Evolutionary conservation across 768 basidiomycete genomes (phyloP), one percentile per base, ranked within the genome.

Genomic region (Hysterangium stoloniferum): DNA sequence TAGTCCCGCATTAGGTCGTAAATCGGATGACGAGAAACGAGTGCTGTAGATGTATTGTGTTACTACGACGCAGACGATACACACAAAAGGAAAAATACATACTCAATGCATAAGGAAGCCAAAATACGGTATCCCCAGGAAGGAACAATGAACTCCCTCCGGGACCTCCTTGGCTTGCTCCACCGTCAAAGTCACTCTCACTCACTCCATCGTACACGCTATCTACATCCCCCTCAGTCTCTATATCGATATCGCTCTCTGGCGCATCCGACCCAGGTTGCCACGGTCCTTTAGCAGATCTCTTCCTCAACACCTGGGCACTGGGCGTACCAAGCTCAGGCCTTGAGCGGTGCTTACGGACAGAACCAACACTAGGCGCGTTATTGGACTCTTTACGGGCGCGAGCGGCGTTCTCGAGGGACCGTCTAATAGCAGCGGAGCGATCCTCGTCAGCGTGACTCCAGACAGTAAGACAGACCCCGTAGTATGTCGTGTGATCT

Each of bases 1-100:
- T 89, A 94, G 68, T 98, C 94, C 47, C 87, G 78, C 86, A 97
- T 90, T 49, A 95, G 74, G 62, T 94, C 91, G 68, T 94, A 96
- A 56, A 96, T 88, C 0, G 93, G 93, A 64, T 89, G 87, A 20
- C 89, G 82, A 42, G 93, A 95, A 25, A 93, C 91, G 60, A 90
- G 75, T 13, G 85, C 87, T 88, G 57, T n/a, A 36, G 31, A 33
- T 11, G 38, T 50, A 53, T 45, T 42, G 45, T 50, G 41, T 38
- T 47, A 11, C 54, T 37, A 29, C 40, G 32, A 57, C 24, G 63
- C 59, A 45, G 24, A 63, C 59, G n/a, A n/a, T n/a, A n/a, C n/a
- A 57, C 24, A 13, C 43, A 12, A 36, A 54, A 7, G 45, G 33
- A 37, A 52, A 55, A 17, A 22, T 15, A 74, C 84, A 65, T 61